Evolutionary conservation across 306 rosid species (phyloP), one percentile per base, ranked within the genome.

Genomic region (Citrullus colocynthis): DNA sequence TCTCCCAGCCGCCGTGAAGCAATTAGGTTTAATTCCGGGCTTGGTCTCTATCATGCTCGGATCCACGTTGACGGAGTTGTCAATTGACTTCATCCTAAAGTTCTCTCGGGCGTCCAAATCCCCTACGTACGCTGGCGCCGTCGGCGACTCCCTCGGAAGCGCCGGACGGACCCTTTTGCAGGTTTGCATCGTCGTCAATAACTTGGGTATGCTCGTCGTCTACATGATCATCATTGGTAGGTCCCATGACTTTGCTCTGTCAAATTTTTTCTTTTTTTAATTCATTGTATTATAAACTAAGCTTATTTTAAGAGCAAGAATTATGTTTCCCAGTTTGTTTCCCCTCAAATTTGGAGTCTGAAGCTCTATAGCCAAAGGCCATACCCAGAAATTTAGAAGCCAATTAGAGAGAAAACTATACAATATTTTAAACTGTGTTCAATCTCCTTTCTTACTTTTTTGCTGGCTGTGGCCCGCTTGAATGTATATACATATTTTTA

Each of bases 201-300:
- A 89, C 57, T 72, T 82, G 56, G 97, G 93, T 32, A 88, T 92
- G 86, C 97, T 92, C 79, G 83, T 92, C 44, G 96, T 89, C 8
- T 90, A 92, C 92, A 88, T 90, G 96, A 84, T 90, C 80, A 90
- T 90, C 61, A 88, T 90, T 51, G 96, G 92, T 90, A 79, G 14
- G 72, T 8, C 36, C 44, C 17, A 13, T 16, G 73, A 20, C 42
- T 66, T 70, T 70, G 39, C 57, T 45, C 57, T 45, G 17, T 70
- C 20, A 45, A 70, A 6, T 17, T 9, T 14, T 12, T 12, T 45
- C 11, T 37, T 2, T 5, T 6, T 42, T 12, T 4, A 67, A 69
- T 69, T 69, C 56, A 3, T 69, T 9, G 6, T 44, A 36, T 42
- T 66, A 37, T 21, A 39, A 36, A 66, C 39, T 39, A 66, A 24